Percentiles rank a stretch among this genome's conserved stretches.
Conservation (phyloP, 2,329 filamentous ascomycete species). For the Colletotrichum tropicicola region DNA sequence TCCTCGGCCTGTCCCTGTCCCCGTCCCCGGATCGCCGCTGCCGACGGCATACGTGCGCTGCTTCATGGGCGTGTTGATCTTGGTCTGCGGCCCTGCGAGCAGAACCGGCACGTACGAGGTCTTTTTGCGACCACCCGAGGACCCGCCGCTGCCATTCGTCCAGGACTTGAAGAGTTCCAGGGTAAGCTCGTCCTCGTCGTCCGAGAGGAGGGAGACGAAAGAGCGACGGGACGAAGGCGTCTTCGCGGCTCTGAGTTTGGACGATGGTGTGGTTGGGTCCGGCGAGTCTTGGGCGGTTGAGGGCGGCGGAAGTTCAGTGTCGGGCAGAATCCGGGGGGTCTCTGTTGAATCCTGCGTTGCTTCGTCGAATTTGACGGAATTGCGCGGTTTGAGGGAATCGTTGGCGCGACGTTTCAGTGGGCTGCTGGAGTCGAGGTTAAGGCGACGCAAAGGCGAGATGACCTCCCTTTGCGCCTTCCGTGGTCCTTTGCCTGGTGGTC, state of each 20-base stretch:
- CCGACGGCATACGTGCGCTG: neutral
- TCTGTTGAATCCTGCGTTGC: neutral
- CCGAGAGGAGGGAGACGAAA: constrained; percentile 53
- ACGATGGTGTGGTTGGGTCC: neutral
- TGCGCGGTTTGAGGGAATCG: neutral
- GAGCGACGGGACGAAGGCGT: constrained; percentile 42
- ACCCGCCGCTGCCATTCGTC: neutral
- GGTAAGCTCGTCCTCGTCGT: constrained; percentile 48
- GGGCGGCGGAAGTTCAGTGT: neutral
- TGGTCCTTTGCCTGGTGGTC: neutral
- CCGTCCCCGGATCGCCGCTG: neutral
- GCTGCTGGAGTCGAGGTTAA: neutral
- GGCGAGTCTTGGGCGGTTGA: neutral
- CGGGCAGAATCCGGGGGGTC: neutral
- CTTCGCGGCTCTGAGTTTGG: neutral
- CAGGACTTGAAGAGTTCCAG: constrained; percentile 40
- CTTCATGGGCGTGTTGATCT: constrained; percentile 20
- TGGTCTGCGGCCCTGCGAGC: constrained; percentile 4
- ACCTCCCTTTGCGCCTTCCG: neutral
- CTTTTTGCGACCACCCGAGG: neutral
- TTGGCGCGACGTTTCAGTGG: neutral
- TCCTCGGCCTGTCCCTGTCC: neutral
- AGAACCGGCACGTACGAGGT: constrained; percentile 6
- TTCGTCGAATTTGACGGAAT: neutral
- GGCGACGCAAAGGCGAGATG: neutral